Evolutionary conservation across 371 early-diverging fungal species (phyloP).

Genomic region (Mortierella sp.): DNA sequence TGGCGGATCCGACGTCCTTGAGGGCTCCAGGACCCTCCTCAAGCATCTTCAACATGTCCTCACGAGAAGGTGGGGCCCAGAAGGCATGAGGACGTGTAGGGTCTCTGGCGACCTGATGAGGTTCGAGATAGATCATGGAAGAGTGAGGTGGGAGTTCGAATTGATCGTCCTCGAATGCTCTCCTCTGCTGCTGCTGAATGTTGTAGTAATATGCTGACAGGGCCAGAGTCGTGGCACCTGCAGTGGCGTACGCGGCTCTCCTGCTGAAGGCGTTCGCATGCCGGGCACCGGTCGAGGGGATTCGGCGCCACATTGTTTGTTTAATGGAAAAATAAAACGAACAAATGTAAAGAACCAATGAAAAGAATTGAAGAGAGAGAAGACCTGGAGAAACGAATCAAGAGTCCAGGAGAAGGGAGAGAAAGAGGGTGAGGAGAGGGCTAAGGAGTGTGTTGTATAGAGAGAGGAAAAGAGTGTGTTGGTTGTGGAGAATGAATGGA

Average conservation of each 20-base stretch:
- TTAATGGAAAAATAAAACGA: no score
- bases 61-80: slow-evolving; percentile 79
- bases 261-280: slow-evolving; percentile 22
- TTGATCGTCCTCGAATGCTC: slow-evolving; percentile 19
- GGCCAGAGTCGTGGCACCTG: slow-evolving; percentile 37
- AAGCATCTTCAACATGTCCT: slow-evolving; percentile 77
- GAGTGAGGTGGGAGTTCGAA: slow-evolving; percentile 38
- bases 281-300: slow-evolving; percentile 35
- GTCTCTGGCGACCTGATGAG: slow-evolving; percentile 37
- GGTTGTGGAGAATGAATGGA: background rate
- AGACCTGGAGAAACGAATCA: background rate
- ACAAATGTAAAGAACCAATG: slow-evolving; percentile 3
- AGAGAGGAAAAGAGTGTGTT: background rate
- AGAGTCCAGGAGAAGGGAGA: background rate
- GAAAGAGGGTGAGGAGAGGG: background rate
- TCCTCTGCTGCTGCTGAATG: slow-evolving; percentile 18
- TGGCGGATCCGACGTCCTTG: slow-evolving; percentile 55
- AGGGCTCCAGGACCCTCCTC: slow-evolving; percentile 58
- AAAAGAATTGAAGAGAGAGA: background rate
- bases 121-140: slow-evolving; percentile 50
- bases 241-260: slow-evolving; percentile 43
- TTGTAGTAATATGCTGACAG: slow-evolving; percentile 44
- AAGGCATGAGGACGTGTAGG: slow-evolving; percentile 64
- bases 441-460: background rate
- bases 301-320: slow-evolving; percentile 49